Conservation (phyloP, 2,329 filamentous ascomycete genomes). For the Phoma sp. region DNA sequence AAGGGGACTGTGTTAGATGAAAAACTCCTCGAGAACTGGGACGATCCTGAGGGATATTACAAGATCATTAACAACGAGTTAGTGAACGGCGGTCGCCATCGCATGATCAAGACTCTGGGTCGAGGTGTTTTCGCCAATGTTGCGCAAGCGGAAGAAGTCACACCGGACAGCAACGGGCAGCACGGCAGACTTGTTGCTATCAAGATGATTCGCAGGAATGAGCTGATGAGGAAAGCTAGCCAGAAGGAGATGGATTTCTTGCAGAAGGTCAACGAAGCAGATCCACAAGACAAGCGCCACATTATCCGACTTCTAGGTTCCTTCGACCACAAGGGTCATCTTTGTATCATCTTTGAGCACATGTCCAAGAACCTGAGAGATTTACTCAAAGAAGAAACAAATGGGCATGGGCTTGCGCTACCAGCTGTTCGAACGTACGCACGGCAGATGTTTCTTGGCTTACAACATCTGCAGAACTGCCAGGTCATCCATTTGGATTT, state of each 20-base stretch:
- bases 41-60: slow-evolving; percentile 95
- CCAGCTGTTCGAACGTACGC: slow-evolving; percentile 87
- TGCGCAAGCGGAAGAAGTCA: slow-evolving; percentile 70
- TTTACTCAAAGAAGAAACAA: slow-evolving; percentile 84
- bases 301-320: slow-evolving; percentile 85
- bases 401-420: slow-evolving; percentile 87
- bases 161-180: slow-evolving; percentile 48
- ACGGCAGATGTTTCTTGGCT: slow-evolving; percentile 89
- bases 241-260: slow-evolving; percentile 94
- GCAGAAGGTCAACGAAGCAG: slow-evolving; percentile 82
- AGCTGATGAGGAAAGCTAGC: slow-evolving; percentile 89
- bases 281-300: slow-evolving; percentile 89
- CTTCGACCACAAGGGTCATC: slow-evolving; percentile 93
- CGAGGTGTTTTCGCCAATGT: slow-evolving; percentile 97
- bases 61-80: slow-evolving; percentile 92
- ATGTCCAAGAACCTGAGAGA: slow-evolving; percentile 85
- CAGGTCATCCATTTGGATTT: slow-evolving; percentile 95
- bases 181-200: slow-evolving; percentile 77
- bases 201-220: slow-evolving; percentile 98
- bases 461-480: slow-evolving; percentile 88
- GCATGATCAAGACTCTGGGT: slow-evolving; percentile 85
- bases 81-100: slow-evolving; percentile 84
- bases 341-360: slow-evolving; percentile 98
- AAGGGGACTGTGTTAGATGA: slow-evolving; percentile 61
- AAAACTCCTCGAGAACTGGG: slow-evolving; percentile 88